Percentiles rank a stretch among this genome's conserved stretches.
phyloP scores from a whole-genome alignment of 2,329 filamentous ascomycete species.

The Neofusicoccum parvum region DNA sequence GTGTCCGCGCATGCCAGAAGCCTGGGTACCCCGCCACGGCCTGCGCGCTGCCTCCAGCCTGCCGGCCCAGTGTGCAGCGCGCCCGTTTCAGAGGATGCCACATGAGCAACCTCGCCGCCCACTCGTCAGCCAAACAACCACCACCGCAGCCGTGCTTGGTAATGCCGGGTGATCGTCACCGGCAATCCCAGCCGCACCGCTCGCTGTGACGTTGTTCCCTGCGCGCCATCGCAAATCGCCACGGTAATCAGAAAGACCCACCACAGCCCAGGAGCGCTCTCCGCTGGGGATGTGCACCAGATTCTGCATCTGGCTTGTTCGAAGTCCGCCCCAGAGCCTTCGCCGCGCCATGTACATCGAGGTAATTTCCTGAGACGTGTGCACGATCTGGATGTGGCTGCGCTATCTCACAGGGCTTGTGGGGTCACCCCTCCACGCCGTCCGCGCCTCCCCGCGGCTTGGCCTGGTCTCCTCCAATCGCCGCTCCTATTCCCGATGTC shows the following conservation, averaged over 20 bases:
- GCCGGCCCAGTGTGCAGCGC: background rate
- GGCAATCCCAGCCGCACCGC: background rate
- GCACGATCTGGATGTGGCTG: constrained; percentile 4
- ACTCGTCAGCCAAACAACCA: background rate
- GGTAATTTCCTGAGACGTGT: background rate
- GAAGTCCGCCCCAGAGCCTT: background rate
- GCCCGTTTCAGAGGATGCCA: background rate
- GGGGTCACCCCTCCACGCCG: background rate
- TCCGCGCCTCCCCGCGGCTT: background rate
- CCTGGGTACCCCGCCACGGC: background rate
- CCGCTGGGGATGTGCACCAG: background rate
- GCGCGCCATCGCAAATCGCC: background rate
- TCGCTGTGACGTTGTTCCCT: background rate
- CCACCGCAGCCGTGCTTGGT: background rate
- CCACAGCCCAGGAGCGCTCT: background rate
- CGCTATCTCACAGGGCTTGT: background rate
- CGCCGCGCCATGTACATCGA: background rate
- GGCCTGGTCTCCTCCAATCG: background rate
- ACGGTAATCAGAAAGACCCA: background rate
- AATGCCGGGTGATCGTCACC: constrained; percentile 4
- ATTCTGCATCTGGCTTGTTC: background rate
- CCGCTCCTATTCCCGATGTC: background rate
- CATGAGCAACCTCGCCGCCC: background rate
- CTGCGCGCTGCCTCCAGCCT: background rate
- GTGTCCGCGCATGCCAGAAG: background rate